Evolutionary conservation across 345 rosid species (phyloP).

Genomic region (Carallia pectinifolia): DNA sequence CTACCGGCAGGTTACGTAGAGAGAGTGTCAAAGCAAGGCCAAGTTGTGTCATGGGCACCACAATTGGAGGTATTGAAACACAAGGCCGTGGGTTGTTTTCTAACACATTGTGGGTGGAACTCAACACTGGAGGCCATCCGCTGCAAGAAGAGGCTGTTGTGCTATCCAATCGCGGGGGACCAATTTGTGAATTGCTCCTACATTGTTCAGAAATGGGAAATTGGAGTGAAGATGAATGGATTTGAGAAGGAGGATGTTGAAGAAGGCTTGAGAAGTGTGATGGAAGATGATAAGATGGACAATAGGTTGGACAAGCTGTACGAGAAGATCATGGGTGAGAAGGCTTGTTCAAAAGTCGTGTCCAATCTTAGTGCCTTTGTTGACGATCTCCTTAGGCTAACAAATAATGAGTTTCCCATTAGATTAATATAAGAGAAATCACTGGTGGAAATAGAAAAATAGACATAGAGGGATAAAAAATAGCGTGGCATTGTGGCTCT

Average conservation of each 20-base stretch:
- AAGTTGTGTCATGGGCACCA: slow-evolving; percentile 70
- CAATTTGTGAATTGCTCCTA: slow-evolving; percentile 69
- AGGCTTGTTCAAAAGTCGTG: slow-evolving; percentile 22
- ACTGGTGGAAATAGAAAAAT: too few relatives aligned
- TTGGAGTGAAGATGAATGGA: slow-evolving; percentile 52
- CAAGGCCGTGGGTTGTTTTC: slow-evolving; percentile 48
- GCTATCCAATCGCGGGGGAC: slow-evolving; percentile 80
- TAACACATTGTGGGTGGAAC: slow-evolving; percentile 94
- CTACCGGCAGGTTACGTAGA: slow-evolving; percentile 48
- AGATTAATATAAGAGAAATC: background rate
- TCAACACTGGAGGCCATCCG: slow-evolving; percentile 67
- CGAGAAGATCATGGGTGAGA: slow-evolving; percentile 41
- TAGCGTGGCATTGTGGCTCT: too few relatives aligned
- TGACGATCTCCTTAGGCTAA: slow-evolving; percentile 17
- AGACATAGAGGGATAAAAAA: too few relatives aligned
- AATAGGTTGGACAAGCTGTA: slow-evolving; percentile 35
- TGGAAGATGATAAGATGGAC: slow-evolving; percentile 45
- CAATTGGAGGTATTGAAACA: slow-evolving; percentile 54
- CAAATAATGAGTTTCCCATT: background rate
- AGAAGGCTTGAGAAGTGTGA: slow-evolving; percentile 44
- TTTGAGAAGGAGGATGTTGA: slow-evolving; percentile 46
- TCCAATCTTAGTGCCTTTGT: slow-evolving; percentile 31
- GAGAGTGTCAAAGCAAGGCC: slow-evolving; percentile 44
- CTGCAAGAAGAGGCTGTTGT: slow-evolving; percentile 44
- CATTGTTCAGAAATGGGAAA: slow-evolving; percentile 55